Evolutionary conservation across 345 rosid genomes (phyloP), one percentile per base, ranked within the genome.

Genomic region (Gossypioides kirkii): DNA sequence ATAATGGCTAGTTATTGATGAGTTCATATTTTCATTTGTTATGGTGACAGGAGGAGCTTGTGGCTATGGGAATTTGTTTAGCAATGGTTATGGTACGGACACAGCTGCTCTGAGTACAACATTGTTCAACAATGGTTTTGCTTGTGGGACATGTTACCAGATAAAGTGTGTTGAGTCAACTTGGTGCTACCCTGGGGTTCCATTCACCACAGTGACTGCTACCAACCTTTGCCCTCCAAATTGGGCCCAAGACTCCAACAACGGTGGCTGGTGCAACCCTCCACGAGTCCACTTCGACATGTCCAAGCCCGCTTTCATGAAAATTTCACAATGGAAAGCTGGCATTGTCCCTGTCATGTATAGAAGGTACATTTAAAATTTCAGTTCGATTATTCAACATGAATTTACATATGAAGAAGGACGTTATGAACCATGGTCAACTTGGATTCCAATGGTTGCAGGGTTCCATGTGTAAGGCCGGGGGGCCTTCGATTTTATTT

Each of bases 181-280:
- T 2, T 77, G 77, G 50, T 93, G 98, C 73, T 86, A 74, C 65
- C 73, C 62, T 23, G 78, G 77, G 0, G 82, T 77, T 10, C 63
- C 85, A 11, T 83, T 79, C 58, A 82, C 81, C 25, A 86, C 88
- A 0, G 86, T 93, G 60, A 91, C 98, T 2, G 93, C 93, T 0
- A 91, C 98, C 62, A 93, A 93, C 74, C 79, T 91, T 25, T 89
- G 95, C 83, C 98, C 98, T 3, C 98, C 98, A 1, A 91, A 89
- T 59, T 93, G 84, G 85, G 74, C 82, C 0, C 23, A 87, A 78
- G 78, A 80, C 77, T 86, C 95, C 16, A 84, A 91, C 71, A 80
- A 78, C 26, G 97, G 97, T 10, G 97, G 98, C 42, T 93, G 98
- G 97, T 93, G 97, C 84, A 89, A 91, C 80, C 97, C 98, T 4